A percentile compares a stretch with the other conserved stretches of the same genome.
Evolutionary conservation across 1,139 yeast species (phyloP).

Genomic region (Nakaseomyces glabratus): DNA sequence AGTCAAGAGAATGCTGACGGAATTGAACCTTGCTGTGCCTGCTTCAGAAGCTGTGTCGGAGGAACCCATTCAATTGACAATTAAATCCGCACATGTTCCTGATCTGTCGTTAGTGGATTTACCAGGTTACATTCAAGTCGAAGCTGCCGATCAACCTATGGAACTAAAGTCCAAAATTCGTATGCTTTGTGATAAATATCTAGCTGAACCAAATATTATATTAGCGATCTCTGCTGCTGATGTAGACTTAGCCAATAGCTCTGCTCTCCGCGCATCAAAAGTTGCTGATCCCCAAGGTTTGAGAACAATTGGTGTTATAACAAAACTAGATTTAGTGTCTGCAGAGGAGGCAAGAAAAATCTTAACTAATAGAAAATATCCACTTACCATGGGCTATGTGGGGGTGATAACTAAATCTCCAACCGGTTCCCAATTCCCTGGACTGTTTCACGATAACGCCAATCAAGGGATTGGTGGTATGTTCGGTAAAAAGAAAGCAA

Average conservation of each 20-base stretch:
- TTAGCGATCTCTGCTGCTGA: slow-evolving; percentile 96
- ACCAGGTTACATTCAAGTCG: slow-evolving; percentile 96
- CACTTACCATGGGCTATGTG: slow-evolving; percentile 91
- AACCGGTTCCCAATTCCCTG: slow-evolving; percentile 3
- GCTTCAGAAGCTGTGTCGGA: slow-evolving; percentile 73
- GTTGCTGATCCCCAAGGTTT: slow-evolving; percentile 98
- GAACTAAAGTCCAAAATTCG: slow-evolving; percentile 74
- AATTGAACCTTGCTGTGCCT: slow-evolving; percentile 88
- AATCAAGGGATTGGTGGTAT: slow-evolving; percentile 28
- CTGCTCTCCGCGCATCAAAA: slow-evolving; percentile 90
- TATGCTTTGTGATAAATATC: slow-evolving; percentile 70
- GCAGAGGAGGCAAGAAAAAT: slow-evolving; percentile 63
- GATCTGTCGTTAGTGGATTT: slow-evolving; percentile 89
- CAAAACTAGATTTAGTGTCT: slow-evolving; percentile 83
- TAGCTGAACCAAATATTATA: slow-evolving; percentile 87
- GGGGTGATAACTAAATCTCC: slow-evolving; percentile 90
- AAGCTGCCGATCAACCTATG: slow-evolving; percentile 91
- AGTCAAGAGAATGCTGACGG: slow-evolving; percentile 76
- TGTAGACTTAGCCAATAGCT: slow-evolving; percentile 95
- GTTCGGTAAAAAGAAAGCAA: slow-evolving; percentile 19
- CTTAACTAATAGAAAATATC: slow-evolving; percentile 71
- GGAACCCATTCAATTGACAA: slow-evolving; percentile 86
- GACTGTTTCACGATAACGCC: slow-evolving; percentile 14
- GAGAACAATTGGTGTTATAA: slow-evolving; percentile 92
- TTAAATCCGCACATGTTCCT: slow-evolving; percentile 86